Conservation (phyloP, 108 stramenopile genomes). For the Schizochytrium sp. region DNA sequence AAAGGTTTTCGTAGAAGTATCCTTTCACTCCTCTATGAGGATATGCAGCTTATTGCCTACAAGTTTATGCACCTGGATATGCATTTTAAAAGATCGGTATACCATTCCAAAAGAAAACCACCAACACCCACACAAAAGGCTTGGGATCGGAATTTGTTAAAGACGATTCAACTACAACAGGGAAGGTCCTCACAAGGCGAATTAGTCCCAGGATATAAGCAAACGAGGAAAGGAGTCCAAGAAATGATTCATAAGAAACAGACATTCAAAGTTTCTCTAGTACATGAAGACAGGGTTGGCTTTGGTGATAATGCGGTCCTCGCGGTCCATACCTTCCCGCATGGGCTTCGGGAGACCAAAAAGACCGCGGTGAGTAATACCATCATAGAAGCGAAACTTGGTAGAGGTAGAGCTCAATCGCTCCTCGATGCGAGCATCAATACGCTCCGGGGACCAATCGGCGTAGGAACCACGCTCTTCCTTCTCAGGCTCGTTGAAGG, state of each 20-base stretch:
- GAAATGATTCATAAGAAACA: not conserved
- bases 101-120: no score
- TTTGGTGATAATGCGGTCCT: slow-evolving; percentile 86
- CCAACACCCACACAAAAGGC: no score
- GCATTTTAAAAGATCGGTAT: no score
- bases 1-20: no score
- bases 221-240: not conserved
- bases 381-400: slow-evolving; percentile 81
- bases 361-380: slow-evolving; percentile 80
- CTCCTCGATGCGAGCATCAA: slow-evolving; percentile 63
- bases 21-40: no score
- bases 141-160: no score
- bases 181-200: no score
- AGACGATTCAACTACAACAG: no score
- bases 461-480: not conserved
- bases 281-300: slow-evolving; percentile 91
- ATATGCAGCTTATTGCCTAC: no score
- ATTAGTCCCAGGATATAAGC: not conserved
- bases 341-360: slow-evolving; percentile 85
- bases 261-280: slow-evolving; percentile 50
- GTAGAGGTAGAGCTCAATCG: not conserved
- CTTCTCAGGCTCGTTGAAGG: slow-evolving; percentile 68
- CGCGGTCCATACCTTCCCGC: slow-evolving; percentile 79
- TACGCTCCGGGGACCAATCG: not conserved
- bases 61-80: no score